Percentiles rank a stretch among this genome's conserved stretches.
Evolutionary conservation across 23 red algal species (phyloP).

Genomic region (Agarophyton chilense): DNA sequence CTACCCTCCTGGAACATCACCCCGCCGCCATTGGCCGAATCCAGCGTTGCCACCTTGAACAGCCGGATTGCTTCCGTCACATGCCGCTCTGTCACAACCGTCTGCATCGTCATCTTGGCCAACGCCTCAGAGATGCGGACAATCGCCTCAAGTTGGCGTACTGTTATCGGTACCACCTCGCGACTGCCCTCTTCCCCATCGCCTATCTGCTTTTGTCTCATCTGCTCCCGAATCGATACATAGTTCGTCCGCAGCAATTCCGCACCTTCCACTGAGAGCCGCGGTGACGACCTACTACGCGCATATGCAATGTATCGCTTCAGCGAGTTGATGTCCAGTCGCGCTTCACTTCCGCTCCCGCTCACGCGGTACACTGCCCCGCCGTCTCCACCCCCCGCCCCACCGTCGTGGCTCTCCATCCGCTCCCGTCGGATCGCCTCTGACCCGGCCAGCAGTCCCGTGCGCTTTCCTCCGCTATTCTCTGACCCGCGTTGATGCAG

Average conservation of each 20-base stretch:
- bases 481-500: constrained; percentile 87
- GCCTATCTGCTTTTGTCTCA: constrained; percentile 66
- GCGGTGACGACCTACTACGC: constrained; percentile 74
- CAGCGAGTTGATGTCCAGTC: constrained; percentile 87
- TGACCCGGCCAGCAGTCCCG: constrained; percentile 12
- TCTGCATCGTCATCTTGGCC: constrained; percentile 92
- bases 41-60: constrained; percentile 96
- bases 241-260: constrained; percentile 91
- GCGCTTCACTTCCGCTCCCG: constrained; percentile 53
- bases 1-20: constrained; percentile 74
- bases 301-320: constrained; percentile 97
- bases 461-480: constrained; percentile 4
- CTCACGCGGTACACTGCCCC: constrained; percentile 7
- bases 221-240: constrained; percentile 93
- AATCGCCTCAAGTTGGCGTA: constrained; percentile 94
- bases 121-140: constrained; percentile 92
- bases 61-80: constrained; percentile 93
- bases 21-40: constrained; percentile 75
- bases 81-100: constrained; percentile 72
- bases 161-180: constrained; percentile 88
- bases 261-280: constrained; percentile 93
- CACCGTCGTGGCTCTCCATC: constrained; percentile 15
- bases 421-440: neutral
- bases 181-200: constrained; percentile 54
- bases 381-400: neutral